phyloP scores from a whole-genome alignment of 305 asterid species.

The Fraxinus velutina region DNA sequence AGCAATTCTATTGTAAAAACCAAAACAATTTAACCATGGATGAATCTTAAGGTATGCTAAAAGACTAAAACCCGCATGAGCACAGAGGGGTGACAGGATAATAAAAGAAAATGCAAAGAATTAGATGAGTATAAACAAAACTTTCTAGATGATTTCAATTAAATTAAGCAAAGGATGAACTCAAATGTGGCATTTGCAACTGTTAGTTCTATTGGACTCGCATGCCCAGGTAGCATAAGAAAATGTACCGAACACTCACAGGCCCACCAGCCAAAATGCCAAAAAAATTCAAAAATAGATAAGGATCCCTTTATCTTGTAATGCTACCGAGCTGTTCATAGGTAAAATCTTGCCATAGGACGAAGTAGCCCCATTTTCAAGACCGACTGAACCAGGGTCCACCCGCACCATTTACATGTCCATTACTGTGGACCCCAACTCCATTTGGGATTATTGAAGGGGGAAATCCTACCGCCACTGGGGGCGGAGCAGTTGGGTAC shows the following conservation, averaged over 20 bases:
- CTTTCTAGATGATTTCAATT: slow-evolving; percentile 26
- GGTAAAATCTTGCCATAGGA: slow-evolving; percentile 6
- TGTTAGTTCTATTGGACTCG: slow-evolving; percentile 22
- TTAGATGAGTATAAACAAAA: neutral
- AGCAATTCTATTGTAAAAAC: neutral
- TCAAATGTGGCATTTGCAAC: slow-evolving; percentile 35
- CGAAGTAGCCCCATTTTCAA: slow-evolving; percentile 28
- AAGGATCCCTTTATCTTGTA: slow-evolving; percentile 19
- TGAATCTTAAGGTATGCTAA: neutral
- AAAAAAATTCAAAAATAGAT: slow-evolving; percentile 19
- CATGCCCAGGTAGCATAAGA: slow-evolving; percentile 15
- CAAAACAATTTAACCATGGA: neutral
- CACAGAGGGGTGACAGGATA: neutral
- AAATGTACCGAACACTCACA: slow-evolving; percentile 21
- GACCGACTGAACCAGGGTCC: slow-evolving; percentile 82
- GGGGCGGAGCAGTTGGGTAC: slow-evolving; percentile 60
- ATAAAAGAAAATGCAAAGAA: neutral
- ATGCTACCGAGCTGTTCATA: slow-evolving; percentile 17
- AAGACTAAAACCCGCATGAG: neutral
- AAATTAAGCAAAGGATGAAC: slow-evolving; percentile 23
- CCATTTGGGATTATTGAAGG: slow-evolving; percentile 57
- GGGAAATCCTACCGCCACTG: slow-evolving; percentile 67
- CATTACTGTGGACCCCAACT: slow-evolving; percentile 63
- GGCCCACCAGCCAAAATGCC: slow-evolving; percentile 33
- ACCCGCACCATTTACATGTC: slow-evolving; percentile 62